Evolutionary conservation across 176 grass and related monocot species (phyloP).

Genomic region (Musa schizocarpa): DNA sequence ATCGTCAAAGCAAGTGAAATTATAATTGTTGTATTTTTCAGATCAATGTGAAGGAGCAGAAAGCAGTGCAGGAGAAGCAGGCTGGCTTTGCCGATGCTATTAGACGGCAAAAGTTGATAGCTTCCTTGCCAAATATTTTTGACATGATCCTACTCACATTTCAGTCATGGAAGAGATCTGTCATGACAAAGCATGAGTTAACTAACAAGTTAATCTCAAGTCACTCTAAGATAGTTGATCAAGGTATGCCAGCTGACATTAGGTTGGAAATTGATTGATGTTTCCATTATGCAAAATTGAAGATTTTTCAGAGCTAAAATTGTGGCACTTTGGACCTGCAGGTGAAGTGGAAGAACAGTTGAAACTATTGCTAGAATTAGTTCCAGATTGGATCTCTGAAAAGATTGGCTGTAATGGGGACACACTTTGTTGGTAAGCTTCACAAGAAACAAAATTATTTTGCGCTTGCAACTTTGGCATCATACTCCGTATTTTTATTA

Average conservation of each 20-base stretch:
- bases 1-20: not conserved
- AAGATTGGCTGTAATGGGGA: conserved; percentile 37
- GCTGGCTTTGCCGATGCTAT: conserved; percentile 33
- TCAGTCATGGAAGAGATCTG: conserved; percentile 53
- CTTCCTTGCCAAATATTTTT: conserved; percentile 51
- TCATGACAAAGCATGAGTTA: conserved; percentile 68
- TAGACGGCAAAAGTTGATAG: conserved; percentile 56
- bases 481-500: not conserved
- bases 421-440: conserved; percentile 48
- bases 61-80: conserved; percentile 43
- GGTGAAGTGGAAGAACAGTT: conserved; percentile 76
- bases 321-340: conserved; percentile 3
- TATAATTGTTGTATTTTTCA: conserved; percentile 26
- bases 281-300: not conserved
- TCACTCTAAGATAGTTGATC: conserved; percentile 53
- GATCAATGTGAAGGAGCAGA: conserved; percentile 62
- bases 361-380: conserved; percentile 47
- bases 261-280: not conserved
- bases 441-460: not conserved
- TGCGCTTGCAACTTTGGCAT: too few species aligned
- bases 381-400: conserved; percentile 83
- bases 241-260: conserved; percentile 25
- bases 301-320: not conserved
- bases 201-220: conserved; percentile 61
- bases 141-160: conserved; percentile 51